phyloP scores from a whole-genome alignment of 2,329 filamentous ascomycete genomes.

The Neonectria neomacrospora region DNA sequence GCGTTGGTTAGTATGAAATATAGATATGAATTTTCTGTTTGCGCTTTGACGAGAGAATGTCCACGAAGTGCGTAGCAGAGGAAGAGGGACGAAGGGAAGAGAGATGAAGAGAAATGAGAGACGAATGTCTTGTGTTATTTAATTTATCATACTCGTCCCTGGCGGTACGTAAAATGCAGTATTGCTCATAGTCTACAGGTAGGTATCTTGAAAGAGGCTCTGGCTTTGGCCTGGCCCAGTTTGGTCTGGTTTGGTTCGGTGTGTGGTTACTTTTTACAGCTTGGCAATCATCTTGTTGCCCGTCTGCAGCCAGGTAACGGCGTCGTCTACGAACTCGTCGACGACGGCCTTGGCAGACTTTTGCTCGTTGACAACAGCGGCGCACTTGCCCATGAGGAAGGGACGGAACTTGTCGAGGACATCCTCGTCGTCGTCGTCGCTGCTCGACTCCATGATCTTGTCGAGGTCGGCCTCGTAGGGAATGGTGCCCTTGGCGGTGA shows the following conservation, averaged over 20 bases:
- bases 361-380: conserved; percentile 92
- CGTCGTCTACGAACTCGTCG: conserved; percentile 91
- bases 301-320: conserved; percentile 74
- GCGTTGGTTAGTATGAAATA: conserved; percentile 51
- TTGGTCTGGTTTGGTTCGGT: not conserved
- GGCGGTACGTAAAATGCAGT: conserved; percentile 21
- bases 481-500: conserved; percentile 88
- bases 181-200: conserved; percentile 43
- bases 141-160: conserved; percentile 20
- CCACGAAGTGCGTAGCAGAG: not conserved
- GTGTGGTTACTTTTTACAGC: conserved; percentile 63
- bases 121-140: conserved; percentile 21
- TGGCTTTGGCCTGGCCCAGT: too few relatives aligned
- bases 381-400: conserved; percentile 96
- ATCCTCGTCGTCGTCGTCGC: conserved; percentile 78
- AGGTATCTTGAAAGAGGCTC: conserved; percentile 23
- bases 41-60: conserved; percentile 25
- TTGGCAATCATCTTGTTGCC: conserved; percentile 77
- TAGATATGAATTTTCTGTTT: conserved; percentile 42
- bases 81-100: not conserved
- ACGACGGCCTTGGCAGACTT: conserved; percentile 92
- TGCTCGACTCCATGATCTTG: conserved; percentile 72
- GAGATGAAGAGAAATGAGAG: not conserved
- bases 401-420: conserved; percentile 91
- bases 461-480: conserved; percentile 96